Evolutionary conservation across 2,329 filamentous ascomycete genomes (phyloP), one percentile per base, ranked within the genome.

Genomic region (Aspergillaceae sp.): DNA sequence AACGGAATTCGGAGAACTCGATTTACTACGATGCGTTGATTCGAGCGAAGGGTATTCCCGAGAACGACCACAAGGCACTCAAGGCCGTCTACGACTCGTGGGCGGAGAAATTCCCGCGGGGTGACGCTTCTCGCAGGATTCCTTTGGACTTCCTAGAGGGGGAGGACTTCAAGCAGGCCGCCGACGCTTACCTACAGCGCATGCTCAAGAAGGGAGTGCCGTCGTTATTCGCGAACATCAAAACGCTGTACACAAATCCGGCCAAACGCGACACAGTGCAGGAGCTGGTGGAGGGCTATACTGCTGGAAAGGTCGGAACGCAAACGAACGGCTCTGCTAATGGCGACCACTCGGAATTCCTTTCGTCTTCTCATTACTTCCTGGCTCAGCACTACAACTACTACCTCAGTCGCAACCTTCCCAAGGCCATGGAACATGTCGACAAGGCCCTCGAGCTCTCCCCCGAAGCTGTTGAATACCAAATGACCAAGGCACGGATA

Each of bases 301-400:
- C 87, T 8, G 72, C 81, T 19, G 79, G 79, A 32, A 76, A 73
- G 46, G 56, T 64, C 42, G 55, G 60, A 10, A 51, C 62, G n/a
- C 67, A 75, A 51, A 65, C 65, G 9, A 78, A 79, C 48, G 73
- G 73, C 26, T 55, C 62, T 38, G 61, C 65, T 4, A 76, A 77
- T 47, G 75, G 74, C 27, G 73, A 80, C 43, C 70, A 72, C n/a
- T 73, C 72, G 33, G 60, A 63, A 29, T 91, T 91, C 62, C 77
- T 86, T 58, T 79, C 87, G 9, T 87, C 90, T 1, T 86, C 87
- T 9, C 79, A 90, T 42, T 97, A 94, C 68, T 98, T 94, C 73
- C 79, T 98, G 45, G 90, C 90, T 6, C 92, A 97, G 62, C 94
- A 98, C 69, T 94, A 96, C 75, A 92, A 95, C 72, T 96, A 95